Evolutionary conservation across 1,139 yeast species (phyloP), one percentile per base, ranked within the genome.

Genomic region (Geotrichum fermentans): DNA sequence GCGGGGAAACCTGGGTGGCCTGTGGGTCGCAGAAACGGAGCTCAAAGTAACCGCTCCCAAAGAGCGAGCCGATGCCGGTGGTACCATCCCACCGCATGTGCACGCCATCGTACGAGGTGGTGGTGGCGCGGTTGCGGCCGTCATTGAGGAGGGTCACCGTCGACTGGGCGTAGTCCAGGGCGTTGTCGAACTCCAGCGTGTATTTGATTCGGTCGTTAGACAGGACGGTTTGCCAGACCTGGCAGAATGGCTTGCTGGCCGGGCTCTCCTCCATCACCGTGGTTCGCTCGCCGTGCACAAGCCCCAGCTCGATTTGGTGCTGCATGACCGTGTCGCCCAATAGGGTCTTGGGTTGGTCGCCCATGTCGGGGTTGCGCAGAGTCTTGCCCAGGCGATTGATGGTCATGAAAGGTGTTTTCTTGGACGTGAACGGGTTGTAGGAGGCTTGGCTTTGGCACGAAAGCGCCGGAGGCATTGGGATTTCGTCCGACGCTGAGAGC

Each of bases 41-140:
- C 36, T 56, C 53, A 35, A 56, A 56, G 24, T 47, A 56, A 1
- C 58, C 57, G 32, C 54, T 51, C 3, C 59, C 59, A 47, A 55
- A 56, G 1, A 57, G 55, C 17, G 58, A 55, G 10, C 55, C 56
- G 14, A 56, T 30, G 1, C 59, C 59, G 1, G 59, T 55, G 1
- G 59, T 56, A 16, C 59, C 59, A 16, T 47, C 44, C 59, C 59
- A 56, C 18, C 49, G 44, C 51, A 56, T 41, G 29, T 47, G 46
- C 8, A 47, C 37, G 3, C 52, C 56, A 24, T 50, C 53, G 32
- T 52, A 47, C 1, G 42, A 41, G 7, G 57, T 47, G 14, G 45
- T 44, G 6, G 59, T 56, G 8, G 49, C 45, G 8, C 57, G 46
- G 11, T 34, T 43, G n/a, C 52, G 38, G 10, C 58, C 58, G 32